Evolutionary conservation across 2,329 filamentous ascomycete genomes (phyloP).

Genomic region (Periconia digitata): DNA sequence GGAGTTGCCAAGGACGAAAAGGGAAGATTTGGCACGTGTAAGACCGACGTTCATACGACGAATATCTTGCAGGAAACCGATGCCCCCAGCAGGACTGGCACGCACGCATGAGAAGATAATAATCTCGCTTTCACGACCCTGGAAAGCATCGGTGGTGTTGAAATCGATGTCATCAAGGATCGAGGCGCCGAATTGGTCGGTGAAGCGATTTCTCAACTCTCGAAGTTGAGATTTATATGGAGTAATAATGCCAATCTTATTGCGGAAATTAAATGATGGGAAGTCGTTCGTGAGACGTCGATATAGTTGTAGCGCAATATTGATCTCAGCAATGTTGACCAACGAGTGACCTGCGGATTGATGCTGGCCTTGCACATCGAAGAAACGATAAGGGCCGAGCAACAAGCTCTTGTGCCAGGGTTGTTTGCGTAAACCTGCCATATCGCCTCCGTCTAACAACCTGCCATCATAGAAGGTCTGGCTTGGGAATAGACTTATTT

Average conservation of each 20-base stretch:
- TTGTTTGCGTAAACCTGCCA: slow-evolving; percentile 72
- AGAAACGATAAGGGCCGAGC: slow-evolving; percentile 93
- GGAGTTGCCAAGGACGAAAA: slow-evolving; percentile 96
- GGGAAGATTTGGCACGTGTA: slow-evolving; percentile 91
- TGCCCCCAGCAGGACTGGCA: slow-evolving; percentile 87
- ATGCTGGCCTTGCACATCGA: slow-evolving; percentile 89
- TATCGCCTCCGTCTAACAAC: slow-evolving; percentile 80
- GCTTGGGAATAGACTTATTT: slow-evolving; percentile 90
- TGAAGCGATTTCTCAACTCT: slow-evolving; percentile 76
- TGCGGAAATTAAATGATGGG: slow-evolving; percentile 67
- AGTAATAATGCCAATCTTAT: slow-evolving; percentile 95
- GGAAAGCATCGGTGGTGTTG: slow-evolving; percentile 98
- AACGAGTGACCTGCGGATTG: slow-evolving; percentile 86
- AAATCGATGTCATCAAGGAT: slow-evolving; percentile 87
- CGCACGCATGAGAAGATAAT: slow-evolving; percentile 99
- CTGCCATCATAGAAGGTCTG: slow-evolving; percentile 87
- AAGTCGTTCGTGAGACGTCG: slow-evolving; percentile 75
- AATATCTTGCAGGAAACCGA: slow-evolving; percentile 98
- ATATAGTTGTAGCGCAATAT: slow-evolving; percentile 83
- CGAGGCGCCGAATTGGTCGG: slow-evolving; percentile 67
- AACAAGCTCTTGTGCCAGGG: slow-evolving; percentile 84
- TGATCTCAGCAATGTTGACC: slow-evolving; percentile 83
- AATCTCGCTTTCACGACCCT: slow-evolving; percentile 93
- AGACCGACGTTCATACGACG: slow-evolving; percentile 99
- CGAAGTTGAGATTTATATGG: slow-evolving; percentile 93